Evolutionary conservation across 2,329 filamentous ascomycete genomes (phyloP), one percentile per base, ranked within the genome.

Genomic region (Calcarisporium arbuscula): DNA sequence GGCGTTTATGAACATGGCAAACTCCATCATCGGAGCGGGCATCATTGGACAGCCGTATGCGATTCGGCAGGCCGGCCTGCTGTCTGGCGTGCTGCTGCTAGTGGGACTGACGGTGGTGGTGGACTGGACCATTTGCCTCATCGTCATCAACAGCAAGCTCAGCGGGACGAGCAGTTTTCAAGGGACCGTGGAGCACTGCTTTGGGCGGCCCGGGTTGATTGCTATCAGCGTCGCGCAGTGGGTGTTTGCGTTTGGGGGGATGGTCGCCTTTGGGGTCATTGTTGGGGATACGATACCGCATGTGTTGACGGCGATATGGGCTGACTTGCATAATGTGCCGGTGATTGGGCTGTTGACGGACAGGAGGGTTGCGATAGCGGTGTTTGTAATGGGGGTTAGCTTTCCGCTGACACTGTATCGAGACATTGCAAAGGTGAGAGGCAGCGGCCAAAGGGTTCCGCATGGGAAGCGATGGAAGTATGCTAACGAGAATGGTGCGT

Each of bases 1-100:
- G 56, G 90, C 92, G 4, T 96, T 98, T 49, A 95, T 96, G 88
- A 98, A 98, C 64, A 98, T 98, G 92, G 90, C 92, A 43, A 98
- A 98, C 66, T 94, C 85, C 50, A 98, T 98, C 57, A 95, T 98
- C 47, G 80, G 79, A 25, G 80, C 79, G 3, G 78, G 79, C 34
- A 82, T 82, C 58, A 82, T 82, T 51, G 78, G 85, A 4, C 92
- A 98, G 62, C 89, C 92, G 10, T 98, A 96, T 62, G 92, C 92
- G n/a, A 82, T 98, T 54, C 79, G 78, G 39, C 89, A 96, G 64
- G 92, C 92, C 7, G 92, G 92, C 6, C 73, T 98, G 49, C 57
- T 85, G 12, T 82, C 85, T 23, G 92, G 92, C 19, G 69, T 90
- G 6, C 51, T 87, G 30, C 72, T 98, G 36, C 74, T 98, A 15